Percentiles rank a stretch among this genome's conserved stretches.
These are phyloP conservation scores for Kuraishia floccosa DNA, from an alignment of 805 yeast species.

Conservation along the genomic window DNA sequence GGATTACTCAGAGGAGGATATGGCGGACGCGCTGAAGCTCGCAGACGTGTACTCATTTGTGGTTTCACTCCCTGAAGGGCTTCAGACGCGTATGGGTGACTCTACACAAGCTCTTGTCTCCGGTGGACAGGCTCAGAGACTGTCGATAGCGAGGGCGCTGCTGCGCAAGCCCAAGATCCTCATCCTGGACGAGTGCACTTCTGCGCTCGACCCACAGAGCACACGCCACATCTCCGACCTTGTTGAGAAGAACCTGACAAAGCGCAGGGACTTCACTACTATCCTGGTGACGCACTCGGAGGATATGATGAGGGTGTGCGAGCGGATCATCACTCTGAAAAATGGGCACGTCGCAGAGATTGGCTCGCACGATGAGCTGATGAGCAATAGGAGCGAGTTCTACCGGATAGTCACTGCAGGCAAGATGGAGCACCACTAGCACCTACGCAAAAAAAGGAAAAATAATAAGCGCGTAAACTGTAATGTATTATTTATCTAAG, in stretches of 20 bases:
- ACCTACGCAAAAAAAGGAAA: not conserved
- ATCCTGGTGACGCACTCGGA: constrained; percentile 63
- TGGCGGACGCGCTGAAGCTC: constrained; percentile 10
- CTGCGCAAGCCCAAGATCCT: constrained; percentile 51
- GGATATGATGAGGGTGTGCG: constrained; percentile 52
- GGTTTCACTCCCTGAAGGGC: constrained; percentile 37
- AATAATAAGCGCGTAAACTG: not conserved
- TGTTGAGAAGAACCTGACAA: constrained; percentile 23
- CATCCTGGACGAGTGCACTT: constrained; percentile 85
- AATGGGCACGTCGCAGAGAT: constrained; percentile 36
- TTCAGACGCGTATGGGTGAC: constrained; percentile 49
- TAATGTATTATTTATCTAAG: constrained; percentile 12
- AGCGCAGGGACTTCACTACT: constrained; percentile 21
- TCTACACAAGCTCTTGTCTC: constrained; percentile 40
- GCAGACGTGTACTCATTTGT: constrained; percentile 36
- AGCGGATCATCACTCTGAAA: constrained; percentile 33
- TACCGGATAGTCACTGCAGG: not conserved
- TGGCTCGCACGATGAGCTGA: constrained; percentile 20
- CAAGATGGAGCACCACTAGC: not conserved
- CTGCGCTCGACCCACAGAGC: constrained; percentile 69
- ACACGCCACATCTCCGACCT: constrained; percentile 36
- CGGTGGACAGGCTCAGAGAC: constrained; percentile 85
- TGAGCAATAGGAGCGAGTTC: constrained; percentile 4
- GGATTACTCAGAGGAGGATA: constrained; percentile 1
- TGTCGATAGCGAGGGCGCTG: constrained; percentile 77